A percentile compares a stretch with the other conserved stretches of the same genome.
phyloP scores from a whole-genome alignment of 768 basidiomycete species.

The Brasilioporus rufonigricans region DNA sequence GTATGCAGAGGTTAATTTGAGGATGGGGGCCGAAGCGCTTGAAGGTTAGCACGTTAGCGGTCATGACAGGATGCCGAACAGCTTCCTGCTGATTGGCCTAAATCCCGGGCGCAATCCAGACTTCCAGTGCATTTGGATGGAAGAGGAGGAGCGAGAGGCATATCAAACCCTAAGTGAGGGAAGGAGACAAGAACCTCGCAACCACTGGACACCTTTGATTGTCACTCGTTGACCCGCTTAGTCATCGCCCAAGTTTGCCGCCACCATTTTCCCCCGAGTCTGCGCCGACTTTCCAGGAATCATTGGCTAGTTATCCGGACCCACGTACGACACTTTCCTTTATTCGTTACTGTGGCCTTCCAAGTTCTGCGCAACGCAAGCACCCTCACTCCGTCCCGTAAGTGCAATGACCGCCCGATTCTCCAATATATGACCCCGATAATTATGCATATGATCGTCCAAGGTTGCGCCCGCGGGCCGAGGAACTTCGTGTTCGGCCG shows the following conservation, averaged over 20 bases:
- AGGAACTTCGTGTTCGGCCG: constrained; percentile 17
- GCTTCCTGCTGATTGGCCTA: background rate
- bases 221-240: constrained; percentile 19
- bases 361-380: constrained; percentile 1
- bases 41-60: background rate
- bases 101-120: background rate
- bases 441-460: no score
- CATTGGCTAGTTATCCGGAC: background rate
- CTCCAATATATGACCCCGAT: background rate
- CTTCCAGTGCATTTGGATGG: background rate
- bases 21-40: constrained; percentile 9
- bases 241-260: constrained; percentile 13
- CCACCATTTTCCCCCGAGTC: constrained; percentile 5
- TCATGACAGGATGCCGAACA: background rate
- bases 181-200: background rate
- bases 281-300: constrained; percentile 20
- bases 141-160: background rate
- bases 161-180: constrained; percentile 1
- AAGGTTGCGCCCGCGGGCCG: background rate
- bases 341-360: background rate
- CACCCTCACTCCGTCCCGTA: constrained; percentile 14
- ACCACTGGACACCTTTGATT: constrained; percentile 1
- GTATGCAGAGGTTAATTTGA: background rate
- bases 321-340: background rate
- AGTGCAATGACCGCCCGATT: constrained; percentile 4